Percentiles rank a stretch among this genome's conserved stretches.
Conservation (phyloP, 805 yeast species). For the Nakazawaea ambrosiae region DNA sequence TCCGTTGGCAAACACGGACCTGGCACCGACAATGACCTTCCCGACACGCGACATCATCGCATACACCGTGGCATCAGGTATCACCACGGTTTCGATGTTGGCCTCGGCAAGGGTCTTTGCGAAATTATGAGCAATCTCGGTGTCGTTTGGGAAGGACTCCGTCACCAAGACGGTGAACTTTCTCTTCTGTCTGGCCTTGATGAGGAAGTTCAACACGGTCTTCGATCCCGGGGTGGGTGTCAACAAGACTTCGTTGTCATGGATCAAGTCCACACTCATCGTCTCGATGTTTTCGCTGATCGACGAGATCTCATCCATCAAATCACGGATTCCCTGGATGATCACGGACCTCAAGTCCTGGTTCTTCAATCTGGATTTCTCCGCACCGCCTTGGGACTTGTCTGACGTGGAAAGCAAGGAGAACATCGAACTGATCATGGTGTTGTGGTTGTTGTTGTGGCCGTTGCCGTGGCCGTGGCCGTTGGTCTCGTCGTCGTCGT, state of each 20-base stretch:
- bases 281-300: conserved; percentile 87
- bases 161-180: conserved; percentile 88
- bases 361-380: conserved; percentile 31
- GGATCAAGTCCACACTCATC: conserved; percentile 89
- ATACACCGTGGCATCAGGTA: conserved; percentile 88
- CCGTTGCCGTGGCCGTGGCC: too few relatives aligned
- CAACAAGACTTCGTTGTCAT: conserved; percentile 76
- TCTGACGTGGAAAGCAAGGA: conserved; percentile 57
- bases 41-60: conserved; percentile 98
- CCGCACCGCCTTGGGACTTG: conserved; percentile 16
- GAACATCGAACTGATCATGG: conserved; percentile 77
- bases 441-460: conserved; percentile 11
- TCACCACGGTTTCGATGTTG: conserved; percentile 81
- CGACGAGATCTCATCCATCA: conserved; percentile 84
- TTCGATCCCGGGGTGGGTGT: conserved; percentile 95
- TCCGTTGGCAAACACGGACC: conserved; percentile 92
- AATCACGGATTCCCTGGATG: conserved; percentile 87
- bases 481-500: conserved; percentile 20
- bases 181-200: conserved; percentile 84
- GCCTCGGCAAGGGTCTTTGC: conserved; percentile 76
- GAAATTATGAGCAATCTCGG: conserved; percentile 68
- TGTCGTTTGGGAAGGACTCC: conserved; percentile 87
- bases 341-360: conserved; percentile 76
- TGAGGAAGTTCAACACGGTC: conserved; percentile 80
- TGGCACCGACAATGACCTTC: conserved; percentile 88